Conservation (phyloP, 2,329 filamentous ascomycete species). For the Sphaerulina vaccinii region DNA sequence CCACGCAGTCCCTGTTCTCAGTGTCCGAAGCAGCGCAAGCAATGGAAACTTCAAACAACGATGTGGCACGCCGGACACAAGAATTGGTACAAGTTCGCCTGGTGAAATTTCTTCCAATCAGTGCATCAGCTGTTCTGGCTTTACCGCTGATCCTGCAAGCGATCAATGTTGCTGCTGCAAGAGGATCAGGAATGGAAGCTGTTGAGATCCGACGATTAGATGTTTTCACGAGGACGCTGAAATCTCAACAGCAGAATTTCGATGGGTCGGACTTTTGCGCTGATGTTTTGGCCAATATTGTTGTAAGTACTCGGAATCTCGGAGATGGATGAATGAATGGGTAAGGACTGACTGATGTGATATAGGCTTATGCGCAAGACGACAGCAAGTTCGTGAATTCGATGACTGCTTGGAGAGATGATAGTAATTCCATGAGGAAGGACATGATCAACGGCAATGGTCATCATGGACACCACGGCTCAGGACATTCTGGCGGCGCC, state of each 20-base stretch:
- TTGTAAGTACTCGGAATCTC: background rate
- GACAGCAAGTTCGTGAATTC: constrained; percentile 24
- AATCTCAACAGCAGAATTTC: constrained; percentile 25
- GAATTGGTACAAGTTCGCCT: constrained; percentile 26
- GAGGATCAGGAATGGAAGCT: constrained; percentile 24
- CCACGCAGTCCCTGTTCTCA: constrained; percentile 19
- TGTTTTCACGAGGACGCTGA: constrained; percentile 24
- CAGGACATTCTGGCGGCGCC: background rate
- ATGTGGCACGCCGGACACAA: constrained; percentile 24
- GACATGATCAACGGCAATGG: constrained; percentile 14
- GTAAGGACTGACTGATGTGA: background rate
- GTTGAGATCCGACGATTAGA: constrained; percentile 22
- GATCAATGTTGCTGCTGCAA: constrained; percentile 25
- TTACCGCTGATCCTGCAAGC: constrained; percentile 23
- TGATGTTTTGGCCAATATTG: constrained; percentile 24
- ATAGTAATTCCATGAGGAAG: constrained; percentile 5
- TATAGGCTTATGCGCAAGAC: constrained; percentile 22
- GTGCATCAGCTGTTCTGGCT: constrained; percentile 20
- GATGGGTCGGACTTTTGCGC: constrained; percentile 27
- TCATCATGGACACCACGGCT: background rate
- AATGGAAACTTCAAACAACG: constrained; percentile 23
- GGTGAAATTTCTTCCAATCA: constrained; percentile 25
- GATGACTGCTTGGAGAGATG: constrained; percentile 21
- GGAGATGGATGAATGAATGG: background rate
- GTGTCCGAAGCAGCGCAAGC: constrained; percentile 24